A percentile compares a stretch with the other conserved stretches of the same genome.
These are phyloP conservation scores for Skeletonema menzelii DNA, from an alignment of 108 stramenopile genomes.

Conservation along the genomic window DNA sequence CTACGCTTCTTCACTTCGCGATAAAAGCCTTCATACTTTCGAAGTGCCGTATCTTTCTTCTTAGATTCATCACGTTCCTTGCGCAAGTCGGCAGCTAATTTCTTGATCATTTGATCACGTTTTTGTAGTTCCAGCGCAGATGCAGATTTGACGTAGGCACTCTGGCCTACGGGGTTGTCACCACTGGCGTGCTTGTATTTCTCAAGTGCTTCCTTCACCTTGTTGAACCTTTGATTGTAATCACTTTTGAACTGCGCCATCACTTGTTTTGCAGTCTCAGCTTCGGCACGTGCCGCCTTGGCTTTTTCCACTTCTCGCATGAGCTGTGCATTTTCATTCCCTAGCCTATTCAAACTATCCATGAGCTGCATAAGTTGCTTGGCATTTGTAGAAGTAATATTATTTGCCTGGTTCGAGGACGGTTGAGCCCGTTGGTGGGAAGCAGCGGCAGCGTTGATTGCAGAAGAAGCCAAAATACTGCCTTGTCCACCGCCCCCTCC, in stretches of 20 bases:
- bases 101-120: conserved; percentile 79
- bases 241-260: conserved; percentile 78
- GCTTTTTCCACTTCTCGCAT: conserved; percentile 82
- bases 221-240: conserved; percentile 62
- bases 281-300: conserved; percentile 72
- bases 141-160: conserved; percentile 43
- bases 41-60: conserved; percentile 81
- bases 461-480: conserved; percentile 56
- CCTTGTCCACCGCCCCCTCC: conserved; percentile 56
- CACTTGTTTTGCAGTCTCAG: conserved; percentile 68
- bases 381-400: conserved; percentile 50
- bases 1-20: conserved; percentile 84
- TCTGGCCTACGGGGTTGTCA: conserved; percentile 55
- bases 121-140: conserved; percentile 56
- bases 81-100: conserved; percentile 71
- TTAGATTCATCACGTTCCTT: conserved; percentile 85
- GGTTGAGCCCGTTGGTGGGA: conserved; percentile 18
- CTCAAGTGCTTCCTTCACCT: conserved; percentile 70
- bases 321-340: conserved; percentile 83
- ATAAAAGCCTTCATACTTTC: conserved; percentile 89
- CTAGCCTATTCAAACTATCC: conserved; percentile 82
- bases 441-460: conserved; percentile 30
- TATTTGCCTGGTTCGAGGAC: background rate
- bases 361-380: conserved; percentile 86
- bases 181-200: conserved; percentile 51